Conservation (phyloP, 1,139 yeast species). For the Hansenula sp. region DNA sequence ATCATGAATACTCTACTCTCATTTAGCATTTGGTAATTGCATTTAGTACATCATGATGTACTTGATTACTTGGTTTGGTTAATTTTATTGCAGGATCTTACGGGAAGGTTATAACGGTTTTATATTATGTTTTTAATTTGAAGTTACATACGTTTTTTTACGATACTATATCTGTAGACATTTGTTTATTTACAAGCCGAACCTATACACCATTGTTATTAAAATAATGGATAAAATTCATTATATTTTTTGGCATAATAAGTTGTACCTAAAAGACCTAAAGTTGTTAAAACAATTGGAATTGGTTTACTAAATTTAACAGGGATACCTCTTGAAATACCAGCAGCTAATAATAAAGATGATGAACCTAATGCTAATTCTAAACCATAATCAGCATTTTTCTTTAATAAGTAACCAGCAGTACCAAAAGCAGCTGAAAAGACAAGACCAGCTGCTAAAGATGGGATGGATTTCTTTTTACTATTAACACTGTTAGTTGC, state of each 20-base stretch:
- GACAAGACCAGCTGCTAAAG: constrained; percentile 72
- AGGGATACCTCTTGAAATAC: constrained; percentile 62
- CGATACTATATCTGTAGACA: too few species aligned
- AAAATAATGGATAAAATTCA: constrained; percentile 48
- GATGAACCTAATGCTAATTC: constrained; percentile 78
- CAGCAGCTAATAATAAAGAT: constrained; percentile 59
- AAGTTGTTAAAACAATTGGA: constrained; percentile 58
- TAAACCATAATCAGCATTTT: constrained; percentile 76
- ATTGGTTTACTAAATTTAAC: constrained; percentile 64
- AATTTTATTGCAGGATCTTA: too few species aligned
- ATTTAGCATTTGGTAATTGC: too few species aligned
- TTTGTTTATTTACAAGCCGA: not conserved
- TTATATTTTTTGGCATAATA: constrained; percentile 72
- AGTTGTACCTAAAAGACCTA: constrained; percentile 63
- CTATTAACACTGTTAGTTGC: too few species aligned
- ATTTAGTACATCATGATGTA: too few species aligned
- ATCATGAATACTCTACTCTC: not conserved
- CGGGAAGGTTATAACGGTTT: too few species aligned
- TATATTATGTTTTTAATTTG: too few species aligned
- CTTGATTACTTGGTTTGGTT: too few species aligned
- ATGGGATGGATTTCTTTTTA: constrained; percentile 74
- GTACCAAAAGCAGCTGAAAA: constrained; percentile 66
- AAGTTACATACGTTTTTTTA: too few species aligned
- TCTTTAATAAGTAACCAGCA: constrained; percentile 72
- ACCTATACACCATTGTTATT: not conserved